Base-by-base conservation (phyloP, 257 asterid genomes). In the Haberlea rhodopensis region DNA sequence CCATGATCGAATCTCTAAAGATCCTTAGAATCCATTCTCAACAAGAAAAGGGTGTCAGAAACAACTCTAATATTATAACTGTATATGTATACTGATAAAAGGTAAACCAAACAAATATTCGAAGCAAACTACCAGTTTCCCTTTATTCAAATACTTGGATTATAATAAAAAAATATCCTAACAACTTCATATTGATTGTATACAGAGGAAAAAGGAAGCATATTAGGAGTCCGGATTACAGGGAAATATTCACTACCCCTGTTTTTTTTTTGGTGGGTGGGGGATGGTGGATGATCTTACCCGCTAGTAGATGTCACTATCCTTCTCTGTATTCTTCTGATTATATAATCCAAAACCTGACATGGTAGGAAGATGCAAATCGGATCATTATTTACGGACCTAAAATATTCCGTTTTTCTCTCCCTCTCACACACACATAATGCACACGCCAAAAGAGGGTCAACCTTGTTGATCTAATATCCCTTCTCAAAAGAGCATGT, bases 361-460 rank as follows among this genome's bases (percentile, higher is more conserved):
- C 87, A 83, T 83, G 89, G 86, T 71, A 71, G 78, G 79, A 78
- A 69, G 77, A 76, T 80, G 71, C 74, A 69, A 59, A 75, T 71
- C 69, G 54, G 59, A 74, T 43, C 75, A 69, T 79, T 72, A 72
- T 75, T 69, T 62, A 72, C 81, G 79, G 69, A 79, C 79, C 81
- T 63, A 31, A 64, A 77, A 68, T 45, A 48, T 45, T 23, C 73
- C 62, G 61, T 46, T 29, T 53, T 65, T n/a, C 53, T 53, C 54
- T 23, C 60, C 49, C 55, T 45, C 27, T 31, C 51, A n/a, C n/a
- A n/a, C n/a, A n/a, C 5, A 25, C 20, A 61, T 3, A 24, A 4
- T 5, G n/a, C 20, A 57, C 24, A 57, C 24, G 16, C 23, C 6
- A 6, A 6, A 43, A 43, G 18, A 43, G 49, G 23, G 43, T 24